Percentiles rank a stretch among this genome's conserved stretches.
Evolutionary conservation across 192 early-diverging fungal species (phyloP).

Genomic region (Rhizophagus sp.): DNA sequence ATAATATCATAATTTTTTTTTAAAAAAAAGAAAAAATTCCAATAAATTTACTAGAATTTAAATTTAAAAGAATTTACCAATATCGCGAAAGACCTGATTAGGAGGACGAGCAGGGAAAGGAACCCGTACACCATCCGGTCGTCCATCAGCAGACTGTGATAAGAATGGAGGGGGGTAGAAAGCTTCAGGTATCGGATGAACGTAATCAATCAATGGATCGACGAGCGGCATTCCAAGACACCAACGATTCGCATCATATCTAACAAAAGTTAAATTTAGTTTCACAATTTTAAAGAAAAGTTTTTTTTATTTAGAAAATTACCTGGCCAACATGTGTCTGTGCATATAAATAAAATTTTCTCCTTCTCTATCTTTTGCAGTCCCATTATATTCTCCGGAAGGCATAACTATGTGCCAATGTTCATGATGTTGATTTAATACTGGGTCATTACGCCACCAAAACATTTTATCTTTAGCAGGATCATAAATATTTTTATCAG

Average conservation of each 20-base stretch:
- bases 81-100: neutral
- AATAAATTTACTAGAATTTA: neutral
- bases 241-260: constrained; percentile 15
- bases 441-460: constrained; percentile 20
- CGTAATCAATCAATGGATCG: neutral
- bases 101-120: neutral
- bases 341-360: constrained; percentile 23
- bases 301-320: neutral
- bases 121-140: neutral
- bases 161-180: constrained; percentile 5
- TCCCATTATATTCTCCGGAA: neutral
- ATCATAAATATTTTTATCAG: constrained; percentile 3
- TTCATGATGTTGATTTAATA: constrained; percentile 9
- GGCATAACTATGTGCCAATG: neutral
- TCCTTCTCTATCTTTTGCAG: neutral
- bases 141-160: neutral
- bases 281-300: no score
- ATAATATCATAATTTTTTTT: neutral
- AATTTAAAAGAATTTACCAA: neutral
- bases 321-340: constrained; percentile 3
- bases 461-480: constrained; percentile 3
- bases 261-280: neutral
- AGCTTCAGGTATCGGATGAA: neutral
- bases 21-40: neutral
- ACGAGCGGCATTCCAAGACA: neutral